Percentiles rank a stretch among this genome's conserved stretches.
Conservation (phyloP, 129 eudicot species). For the Glebionis coronaria region DNA sequence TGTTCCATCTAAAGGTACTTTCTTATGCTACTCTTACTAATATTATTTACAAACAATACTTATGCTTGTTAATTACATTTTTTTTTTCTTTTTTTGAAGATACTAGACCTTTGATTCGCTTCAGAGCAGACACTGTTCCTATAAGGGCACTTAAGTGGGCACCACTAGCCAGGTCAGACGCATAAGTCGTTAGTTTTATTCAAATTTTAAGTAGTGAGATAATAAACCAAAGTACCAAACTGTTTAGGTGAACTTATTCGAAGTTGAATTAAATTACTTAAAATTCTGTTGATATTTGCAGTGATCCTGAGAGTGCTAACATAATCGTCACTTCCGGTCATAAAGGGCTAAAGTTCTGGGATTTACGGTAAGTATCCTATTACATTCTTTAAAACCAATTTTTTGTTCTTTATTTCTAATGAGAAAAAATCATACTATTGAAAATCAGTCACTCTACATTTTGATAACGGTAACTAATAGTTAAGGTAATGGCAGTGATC, state of each 20-base stretch:
- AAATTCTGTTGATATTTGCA: constrained; percentile 32
- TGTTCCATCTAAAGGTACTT: constrained; percentile 58
- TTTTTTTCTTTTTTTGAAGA: constrained; percentile 47
- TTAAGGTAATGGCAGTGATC: constrained; percentile 55
- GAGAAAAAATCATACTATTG: no score
- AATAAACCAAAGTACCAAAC: neutral
- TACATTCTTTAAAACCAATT: neutral
- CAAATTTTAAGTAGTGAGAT: neutral
- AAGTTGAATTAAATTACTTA: neutral
- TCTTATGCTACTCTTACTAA: constrained; percentile 8
- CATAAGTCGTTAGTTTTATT: neutral
- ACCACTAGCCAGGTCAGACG: constrained; percentile 66
- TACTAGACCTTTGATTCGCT: constrained; percentile 83
- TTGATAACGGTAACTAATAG: no score
- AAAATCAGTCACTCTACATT: neutral
- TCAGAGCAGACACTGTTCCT: constrained; percentile 87
- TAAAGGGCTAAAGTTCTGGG: constrained; percentile 88
- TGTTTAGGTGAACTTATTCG: neutral
- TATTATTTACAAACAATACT: neutral
- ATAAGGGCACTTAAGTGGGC: constrained; percentile 93
- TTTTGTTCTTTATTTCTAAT: neutral
- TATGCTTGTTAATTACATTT: neutral
- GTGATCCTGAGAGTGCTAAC: constrained; percentile 78
- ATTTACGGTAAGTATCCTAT: constrained; percentile 64
- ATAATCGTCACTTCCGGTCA: constrained; percentile 67